Conservation (phyloP, 768 basidiomycete genomes). For the Cystobasidium ongulense region DNA sequence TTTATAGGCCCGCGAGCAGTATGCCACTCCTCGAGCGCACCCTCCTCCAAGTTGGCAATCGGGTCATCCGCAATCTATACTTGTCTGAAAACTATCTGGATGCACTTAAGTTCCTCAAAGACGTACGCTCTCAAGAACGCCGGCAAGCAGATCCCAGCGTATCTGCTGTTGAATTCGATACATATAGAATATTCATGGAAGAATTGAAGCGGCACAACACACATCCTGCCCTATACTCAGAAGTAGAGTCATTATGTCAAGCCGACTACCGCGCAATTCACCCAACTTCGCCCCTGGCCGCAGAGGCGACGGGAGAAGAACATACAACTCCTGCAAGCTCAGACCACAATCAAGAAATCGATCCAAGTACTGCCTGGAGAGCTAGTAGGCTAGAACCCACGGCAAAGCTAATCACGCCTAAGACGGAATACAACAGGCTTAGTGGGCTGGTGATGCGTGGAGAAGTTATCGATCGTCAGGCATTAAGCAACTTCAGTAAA, state of each 20-base stretch:
- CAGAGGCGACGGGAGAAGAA: not conserved
- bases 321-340: not conserved
- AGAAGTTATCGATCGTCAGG: not conserved
- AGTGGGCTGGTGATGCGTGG: not conserved
- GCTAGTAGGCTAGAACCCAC: not conserved
- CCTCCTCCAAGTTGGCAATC: not conserved
- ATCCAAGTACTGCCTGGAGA: not conserved
- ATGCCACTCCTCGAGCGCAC: not conserved
- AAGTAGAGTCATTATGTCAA: not conserved
- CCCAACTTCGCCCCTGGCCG: not conserved
- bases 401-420: not conserved
- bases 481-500: not conserved
- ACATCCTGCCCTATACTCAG: not conserved
- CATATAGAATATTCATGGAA: conserved; percentile 5
- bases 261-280: not conserved
- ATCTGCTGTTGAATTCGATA: not conserved
- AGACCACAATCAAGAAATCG: not conserved
- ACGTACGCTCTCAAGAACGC: not conserved
- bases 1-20: not conserved
- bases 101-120: not conserved
- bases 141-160: not conserved
- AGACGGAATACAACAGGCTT: not conserved
- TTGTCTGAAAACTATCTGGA: conserved; percentile 4
- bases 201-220: not conserved
- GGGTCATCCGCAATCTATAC: not conserved